These are phyloP conservation scores for Cymbidium sinense DNA, from an alignment of 106 monocot genomes.

Conservation along the genomic window DNA sequence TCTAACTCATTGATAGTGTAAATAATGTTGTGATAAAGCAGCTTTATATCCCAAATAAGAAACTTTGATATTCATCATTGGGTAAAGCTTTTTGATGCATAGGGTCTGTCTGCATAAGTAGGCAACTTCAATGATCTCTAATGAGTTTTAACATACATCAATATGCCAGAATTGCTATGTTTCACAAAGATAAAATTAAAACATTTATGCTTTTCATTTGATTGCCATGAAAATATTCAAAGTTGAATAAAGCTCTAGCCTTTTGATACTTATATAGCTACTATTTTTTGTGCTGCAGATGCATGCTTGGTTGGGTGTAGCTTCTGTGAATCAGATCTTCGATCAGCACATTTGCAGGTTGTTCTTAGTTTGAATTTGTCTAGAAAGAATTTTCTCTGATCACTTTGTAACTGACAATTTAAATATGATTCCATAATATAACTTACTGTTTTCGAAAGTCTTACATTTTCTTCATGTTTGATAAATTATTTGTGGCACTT, in stretches of 20 bases:
- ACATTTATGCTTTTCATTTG: background rate
- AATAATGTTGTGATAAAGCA: background rate
- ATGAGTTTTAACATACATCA: background rate
- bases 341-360: slow-evolving; percentile 95
- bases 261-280: background rate
- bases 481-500: slow-evolving; percentile 1
- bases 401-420: background rate
- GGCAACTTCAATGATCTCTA: background rate
- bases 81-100: background rate
- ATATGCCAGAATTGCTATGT: background rate
- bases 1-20: background rate
- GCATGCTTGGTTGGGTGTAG: slow-evolving; percentile 70
- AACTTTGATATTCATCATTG: background rate
- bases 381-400: background rate
- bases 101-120: no score
- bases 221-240: slow-evolving; percentile 1
- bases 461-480: slow-evolving; percentile 1
- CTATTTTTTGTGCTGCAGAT: slow-evolving; percentile 50
- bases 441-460: background rate
- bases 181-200: background rate
- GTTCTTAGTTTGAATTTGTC: slow-evolving; percentile 1
- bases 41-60: background rate
- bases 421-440: background rate
- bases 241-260: background rate
- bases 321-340: slow-evolving; percentile 79